phyloP scores from a whole-genome alignment of 306 rosid species.

The Morella rubra region DNA sequence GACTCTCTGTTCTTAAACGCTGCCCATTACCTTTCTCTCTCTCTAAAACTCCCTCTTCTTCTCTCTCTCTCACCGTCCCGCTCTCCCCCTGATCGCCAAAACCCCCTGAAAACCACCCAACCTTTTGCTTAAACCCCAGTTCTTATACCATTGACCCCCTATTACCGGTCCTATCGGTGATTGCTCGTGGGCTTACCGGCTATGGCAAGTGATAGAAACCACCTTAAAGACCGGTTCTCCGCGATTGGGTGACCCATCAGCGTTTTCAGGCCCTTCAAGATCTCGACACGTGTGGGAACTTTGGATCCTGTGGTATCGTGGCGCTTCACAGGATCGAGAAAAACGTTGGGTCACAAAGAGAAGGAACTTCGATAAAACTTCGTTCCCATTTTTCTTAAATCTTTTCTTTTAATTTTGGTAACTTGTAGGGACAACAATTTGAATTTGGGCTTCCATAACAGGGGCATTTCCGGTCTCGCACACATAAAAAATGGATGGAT shows the following conservation, averaged over 20 bases:
- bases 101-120: slow-evolving; percentile 68
- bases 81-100: slow-evolving; percentile 53
- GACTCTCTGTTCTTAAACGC: slow-evolving; percentile 25
- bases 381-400: no score
- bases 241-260: slow-evolving; percentile 46
- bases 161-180: slow-evolving; percentile 61
- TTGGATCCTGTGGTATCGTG: slow-evolving; percentile 49
- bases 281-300: slow-evolving; percentile 34
- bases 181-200: slow-evolving; percentile 35
- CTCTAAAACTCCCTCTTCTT: neutral
- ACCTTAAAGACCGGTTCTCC: slow-evolving; percentile 72
- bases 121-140: slow-evolving; percentile 66
- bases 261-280: slow-evolving; percentile 19
- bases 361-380: neutral
- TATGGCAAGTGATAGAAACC: slow-evolving; percentile 49
- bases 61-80: slow-evolving; percentile 18
- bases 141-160: slow-evolving; percentile 66
- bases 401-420: neutral
- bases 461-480: slow-evolving; percentile 1
- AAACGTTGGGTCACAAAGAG: slow-evolving; percentile 59
- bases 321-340: slow-evolving; percentile 65
- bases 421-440: neutral
- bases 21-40: slow-evolving; percentile 30
- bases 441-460: neutral
- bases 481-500: slow-evolving; percentile 4